Base-by-base conservation (phyloP, 176 grass and related monocot species). In the Carex pumila region DNA sequence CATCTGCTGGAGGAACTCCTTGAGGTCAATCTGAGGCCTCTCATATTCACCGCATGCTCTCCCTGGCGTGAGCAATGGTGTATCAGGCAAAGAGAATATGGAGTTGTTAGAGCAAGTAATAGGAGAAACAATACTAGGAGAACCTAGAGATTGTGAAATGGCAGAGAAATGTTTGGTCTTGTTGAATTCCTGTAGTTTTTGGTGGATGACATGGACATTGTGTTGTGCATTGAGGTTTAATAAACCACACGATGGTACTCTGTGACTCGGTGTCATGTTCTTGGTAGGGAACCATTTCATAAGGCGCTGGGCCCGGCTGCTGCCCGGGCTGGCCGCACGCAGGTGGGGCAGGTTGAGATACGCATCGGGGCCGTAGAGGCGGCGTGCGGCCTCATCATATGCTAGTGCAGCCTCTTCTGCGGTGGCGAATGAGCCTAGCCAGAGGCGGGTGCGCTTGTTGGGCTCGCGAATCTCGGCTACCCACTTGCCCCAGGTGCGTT, bases 191-290 rank as follows among this genome's bases (percentile, higher is more conserved):
- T 99, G 96, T 18, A 99, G 85, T 84, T 87, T 90, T 87, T 99
- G 96, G 83, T 99, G 91, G 68, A 99, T 99, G 89, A 90, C 93
- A 77, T 99, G 93, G n/a, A 99, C 96, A 80, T 99, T 99, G 88
- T 99, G 96, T 82, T 99, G 96, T 39, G 92, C 96, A 82, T 92
- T 99, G 86, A 99, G 93, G 89, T 99, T 99, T 77, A 99, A 88
- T 22, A 99, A 89, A 60, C 96, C 96, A 60, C 89, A 99, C 0
- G 96, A 78, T 3, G 96, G 96, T 8, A 93, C 56, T 37, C 73
- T 73, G 41, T 7, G 72, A 14, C 56, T 66, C 11, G 77, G 15
- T 29, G 55, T 43, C 80, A 81, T 45, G 21, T 60, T 50, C 57
- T 87, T 72, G 5, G 96, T 89, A 36, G 96, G 91, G 83, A 99